Base-by-base conservation (phyloP, 2,329 filamentous ascomycete species). In the Coniochaeta prunicola region DNA sequence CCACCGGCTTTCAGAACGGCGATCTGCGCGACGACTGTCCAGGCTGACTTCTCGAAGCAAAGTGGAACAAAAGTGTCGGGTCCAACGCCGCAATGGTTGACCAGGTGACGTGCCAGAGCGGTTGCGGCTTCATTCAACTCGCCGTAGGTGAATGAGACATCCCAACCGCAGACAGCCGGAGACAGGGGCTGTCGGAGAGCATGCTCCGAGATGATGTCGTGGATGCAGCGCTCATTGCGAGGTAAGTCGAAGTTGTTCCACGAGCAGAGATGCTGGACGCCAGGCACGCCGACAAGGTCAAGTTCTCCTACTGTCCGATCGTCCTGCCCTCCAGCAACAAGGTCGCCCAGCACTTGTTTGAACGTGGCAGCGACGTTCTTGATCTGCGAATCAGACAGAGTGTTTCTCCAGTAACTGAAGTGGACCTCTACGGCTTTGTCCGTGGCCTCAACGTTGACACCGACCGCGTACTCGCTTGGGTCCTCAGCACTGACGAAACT, bases 391-490 rank as follows among this genome's bases (percentile, higher is more conserved):
- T 67, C 64, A 12, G 63, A 64, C 6, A 66, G 60, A 2, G 60
- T n/a, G 28, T 64, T 62, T 10, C 60, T 45, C 64, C 64, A 66
- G 58, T 65, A 62, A 31, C 63, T 59, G 54, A 66, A 66, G 54
- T 64, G 62, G 1, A 65, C 59, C 45, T 66, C 64, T 15, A 66
- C 57, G 1, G 40, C 30, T 26, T 60, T 38, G 45, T 60, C 59
- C 1, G 60, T 63, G 10, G 64, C 64, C 59, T 66, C 64, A 48
- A 70, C 66, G 13, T 70, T 71, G 30, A 72, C 62, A 0, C 70
- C 69, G 1, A 71, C 59, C 0, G 66, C 66, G 26, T 70, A 71
- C 48, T 72, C 70, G 59, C 67, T 70, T 2, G 70, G 64, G 26
- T 66, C 64, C 30, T 66, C 64, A 21, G 64, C 64, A 19, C 31